Base-by-base conservation (phyloP, 345 rosid genomes). In the Erysimum cheiranthoides region DNA sequence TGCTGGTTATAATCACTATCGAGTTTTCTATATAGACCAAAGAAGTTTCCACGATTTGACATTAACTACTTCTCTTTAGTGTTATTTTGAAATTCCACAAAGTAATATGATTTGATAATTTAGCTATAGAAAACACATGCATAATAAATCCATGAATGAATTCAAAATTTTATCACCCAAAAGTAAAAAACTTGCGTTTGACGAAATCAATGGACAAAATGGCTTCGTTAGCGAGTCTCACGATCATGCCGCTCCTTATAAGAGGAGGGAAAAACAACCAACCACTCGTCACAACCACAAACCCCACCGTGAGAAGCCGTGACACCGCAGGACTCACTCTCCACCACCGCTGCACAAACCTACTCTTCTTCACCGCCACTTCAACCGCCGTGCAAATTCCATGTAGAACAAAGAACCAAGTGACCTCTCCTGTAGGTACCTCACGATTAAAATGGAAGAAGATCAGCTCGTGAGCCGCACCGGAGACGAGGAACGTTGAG, bases 261-360 rank as follows among this genome's bases (percentile, higher is more conserved):
- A 80, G 32, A 5, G 73, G 84, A 9, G 86, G 79, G 6, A 80
- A 85, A 47, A 85, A 85, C 68, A 85, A 43, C 88, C 84, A 83
- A 43, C 69, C 68, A 30, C 77, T 69, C 2, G 83, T 83, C 52
- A 30, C 68, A 27, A 63, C n/a, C 28, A 81, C 79, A 47, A 85
- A 83, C 9, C 75, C 83, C 4, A 81, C 67, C 31, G 86, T 75
- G 12, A 83, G 21, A 2, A 61, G 27, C 57, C 68, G 65, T 18
- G 83, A 71, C 5, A 72, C 66, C 12, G 31, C 14, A 66, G 69
- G 39, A 54, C 54, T 82, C 62, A 81, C 59, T 51, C 45, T 45
- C 75, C 80, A 71, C 54, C 31, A 51, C 16, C 63, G 57, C 12
- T 28, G 47, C 3, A 16, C 32, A 14, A 63, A n/a, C 35, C 43